phyloP scores from a whole-genome alignment of 2,329 filamentous ascomycete species.

The Neopestalotiopsis clavispora region DNA sequence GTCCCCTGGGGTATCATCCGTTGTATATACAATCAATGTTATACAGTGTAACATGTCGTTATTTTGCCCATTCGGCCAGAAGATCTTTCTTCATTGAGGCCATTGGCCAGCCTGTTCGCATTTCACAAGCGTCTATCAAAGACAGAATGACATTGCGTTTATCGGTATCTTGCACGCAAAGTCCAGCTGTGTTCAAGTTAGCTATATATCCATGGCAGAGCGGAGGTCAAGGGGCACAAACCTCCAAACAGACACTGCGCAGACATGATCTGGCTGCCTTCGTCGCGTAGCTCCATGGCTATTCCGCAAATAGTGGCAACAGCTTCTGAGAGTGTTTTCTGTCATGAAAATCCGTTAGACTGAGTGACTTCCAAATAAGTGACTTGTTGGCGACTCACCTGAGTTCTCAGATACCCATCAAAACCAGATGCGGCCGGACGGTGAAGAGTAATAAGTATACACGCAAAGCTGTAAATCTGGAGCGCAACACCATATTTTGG shows the following conservation, averaged over 20 bases:
- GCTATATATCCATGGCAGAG: not conserved
- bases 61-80: slow-evolving; percentile 33
- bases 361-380: not conserved
- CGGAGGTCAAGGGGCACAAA: slow-evolving; percentile 23
- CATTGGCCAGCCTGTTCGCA: slow-evolving; percentile 46
- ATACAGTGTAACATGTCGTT: not conserved
- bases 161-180: slow-evolving; percentile 43
- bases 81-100: slow-evolving; percentile 33
- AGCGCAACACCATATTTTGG: slow-evolving; percentile 51
- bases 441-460: slow-evolving; percentile 57
- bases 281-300: slow-evolving; percentile 47
- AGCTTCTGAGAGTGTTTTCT: slow-evolving; percentile 49
- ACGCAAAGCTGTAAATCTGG: slow-evolving; percentile 57
- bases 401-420: slow-evolving; percentile 46
- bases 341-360: slow-evolving; percentile 19
- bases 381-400: slow-evolving; percentile 15
- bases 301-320: slow-evolving; percentile 56
- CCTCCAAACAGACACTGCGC: slow-evolving; percentile 48
- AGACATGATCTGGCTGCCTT: slow-evolving; percentile 46
- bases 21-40: not conserved
- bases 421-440: slow-evolving; percentile 55
- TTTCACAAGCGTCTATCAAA: slow-evolving; percentile 42
- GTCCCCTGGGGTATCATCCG: slow-evolving; percentile 9
- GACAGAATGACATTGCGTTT: slow-evolving; percentile 42
- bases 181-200: slow-evolving; percentile 35